Evolutionary conservation across 1,284 basidiomycete genomes (phyloP), one percentile per base, ranked within the genome.

Genomic region (Pascua guehoae): DNA sequence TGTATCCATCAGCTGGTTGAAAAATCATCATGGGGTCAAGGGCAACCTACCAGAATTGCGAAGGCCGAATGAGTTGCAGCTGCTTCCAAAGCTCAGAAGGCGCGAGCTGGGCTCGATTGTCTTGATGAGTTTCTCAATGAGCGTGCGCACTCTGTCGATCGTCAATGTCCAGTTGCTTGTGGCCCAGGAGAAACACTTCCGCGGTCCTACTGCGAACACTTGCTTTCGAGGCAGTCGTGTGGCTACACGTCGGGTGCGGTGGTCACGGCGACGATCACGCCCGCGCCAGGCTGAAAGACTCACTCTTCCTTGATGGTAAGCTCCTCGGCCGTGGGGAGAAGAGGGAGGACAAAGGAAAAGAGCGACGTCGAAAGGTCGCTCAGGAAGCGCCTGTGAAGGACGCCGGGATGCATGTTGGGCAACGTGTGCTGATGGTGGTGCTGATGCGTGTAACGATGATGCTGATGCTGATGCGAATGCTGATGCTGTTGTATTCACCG

Each of bases 71-170:
- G 92, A 76, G 91, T 97, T 49, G 88, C 94, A 65, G 90, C 73
- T 96, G 75, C 88, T 91, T 41, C 95, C 95, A 75, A 98, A 98
- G 50, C 91, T 92, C 66, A 96, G 79, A 67, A 98, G 81, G 62
- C 90, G 86, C 65, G 90, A 90, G 65, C 91, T 86, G 44, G 92
- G 93, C 76, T 94, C 90, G 76, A 98, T 91, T 55, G 89, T 91
- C 74, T 89, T 86, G 74, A 96, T 95, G 75, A 98, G 85, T 64
- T 89, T 85, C 81, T 98, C 92, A 56, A 98, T 87, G 72, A 94
- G 83, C 75, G 91, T 89, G 69, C 95, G 83, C 62, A 97, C 94
- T 68, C 73, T 75, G 59, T 32, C 16, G 36, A 37, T 16, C 5
- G 56, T 53, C 46, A 56, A 43, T 14, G 5, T 8, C 15, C 4